phyloP scores from a whole-genome alignment of 768 basidiomycete genomes.

The Tephrocybe sp. region DNA sequence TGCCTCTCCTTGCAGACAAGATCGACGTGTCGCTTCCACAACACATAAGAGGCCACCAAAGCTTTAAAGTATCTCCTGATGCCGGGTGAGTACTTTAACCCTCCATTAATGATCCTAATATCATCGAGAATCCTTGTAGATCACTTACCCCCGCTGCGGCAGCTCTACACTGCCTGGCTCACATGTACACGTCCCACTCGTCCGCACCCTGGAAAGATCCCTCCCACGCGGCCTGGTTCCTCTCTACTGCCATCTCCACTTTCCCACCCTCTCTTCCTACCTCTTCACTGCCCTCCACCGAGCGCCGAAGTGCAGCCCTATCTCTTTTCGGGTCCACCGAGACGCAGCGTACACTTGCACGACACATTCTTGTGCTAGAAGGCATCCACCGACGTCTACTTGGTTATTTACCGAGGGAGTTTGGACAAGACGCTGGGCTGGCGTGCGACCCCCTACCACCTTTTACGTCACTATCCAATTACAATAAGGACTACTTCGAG shows the following conservation, averaged over 20 bases:
- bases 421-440: slow-evolving; percentile 49
- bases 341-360: slow-evolving; percentile 57
- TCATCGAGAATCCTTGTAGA: too few relatives aligned
- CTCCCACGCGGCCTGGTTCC: slow-evolving; percentile 64
- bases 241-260: slow-evolving; percentile 46
- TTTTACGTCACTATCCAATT: slow-evolving; percentile 50
- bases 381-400: slow-evolving; percentile 57
- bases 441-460: slow-evolving; percentile 92
- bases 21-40: slow-evolving; percentile 66
- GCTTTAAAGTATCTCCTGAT: slow-evolving; percentile 72
- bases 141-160: slow-evolving; percentile 40
- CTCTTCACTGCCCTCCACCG: slow-evolving; percentile 37
- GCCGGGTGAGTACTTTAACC: too few relatives aligned
- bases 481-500: slow-evolving; percentile 76
- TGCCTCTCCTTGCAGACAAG: slow-evolving; percentile 85
- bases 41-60: slow-evolving; percentile 55
- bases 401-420: slow-evolving; percentile 66
- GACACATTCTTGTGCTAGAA: slow-evolving; percentile 80
- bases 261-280: slow-evolving; percentile 42
- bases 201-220: slow-evolving; percentile 81
- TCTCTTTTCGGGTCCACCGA: slow-evolving; percentile 38
- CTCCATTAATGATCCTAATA: too few relatives aligned
- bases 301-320: slow-evolving; percentile 30
- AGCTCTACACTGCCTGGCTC: slow-evolving; percentile 76
- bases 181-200: slow-evolving; percentile 85